These are phyloP conservation scores for Aspergillus clavatus DNA, from an alignment of 2,329 filamentous ascomycete species.

Conservation along the genomic window DNA sequence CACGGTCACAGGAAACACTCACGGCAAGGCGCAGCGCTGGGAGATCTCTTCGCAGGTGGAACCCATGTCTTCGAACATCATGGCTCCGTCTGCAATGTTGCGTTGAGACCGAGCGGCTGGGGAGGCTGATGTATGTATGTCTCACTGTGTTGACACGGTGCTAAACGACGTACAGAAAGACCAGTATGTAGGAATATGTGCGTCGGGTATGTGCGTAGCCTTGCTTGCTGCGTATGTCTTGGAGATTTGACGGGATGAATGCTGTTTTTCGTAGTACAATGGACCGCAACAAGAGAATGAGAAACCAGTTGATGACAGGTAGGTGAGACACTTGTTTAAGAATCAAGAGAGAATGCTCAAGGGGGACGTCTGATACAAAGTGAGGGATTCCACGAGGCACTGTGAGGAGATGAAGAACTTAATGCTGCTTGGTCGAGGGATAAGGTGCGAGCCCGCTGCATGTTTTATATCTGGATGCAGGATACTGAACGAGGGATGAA, in stretches of 20 bases:
- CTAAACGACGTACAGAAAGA: background rate
- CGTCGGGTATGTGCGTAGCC: background rate
- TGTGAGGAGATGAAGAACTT: slow-evolving; percentile 20
- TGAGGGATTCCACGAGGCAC: slow-evolving; percentile 24
- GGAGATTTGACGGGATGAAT: background rate
- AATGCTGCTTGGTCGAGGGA: slow-evolving; percentile 14
- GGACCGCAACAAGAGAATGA: background rate
- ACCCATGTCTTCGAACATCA: slow-evolving; percentile 31
- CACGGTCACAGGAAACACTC: slow-evolving; percentile 16
- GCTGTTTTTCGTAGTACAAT: no score
- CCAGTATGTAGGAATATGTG: slow-evolving; percentile 8
- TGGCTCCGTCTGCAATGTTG: slow-evolving; percentile 5
- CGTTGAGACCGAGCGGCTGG: background rate
- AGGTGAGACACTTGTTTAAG: background rate
- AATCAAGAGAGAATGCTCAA: background rate
- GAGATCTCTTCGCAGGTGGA: slow-evolving; percentile 25
- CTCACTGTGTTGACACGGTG: slow-evolving; percentile 1
- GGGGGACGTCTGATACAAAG: slow-evolving; percentile 4
- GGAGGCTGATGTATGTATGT: slow-evolving; percentile 6
- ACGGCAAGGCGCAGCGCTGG: slow-evolving; percentile 36
- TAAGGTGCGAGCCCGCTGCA: slow-evolving; percentile 24
- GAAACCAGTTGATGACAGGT: background rate
- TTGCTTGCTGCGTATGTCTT: slow-evolving; percentile 8
- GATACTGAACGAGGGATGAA: slow-evolving; percentile 19
- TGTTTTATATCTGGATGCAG: slow-evolving; percentile 33